Evolutionary conservation across 2,329 filamentous ascomycete species (phyloP).

Genomic region (Monilinia polystroma): DNA sequence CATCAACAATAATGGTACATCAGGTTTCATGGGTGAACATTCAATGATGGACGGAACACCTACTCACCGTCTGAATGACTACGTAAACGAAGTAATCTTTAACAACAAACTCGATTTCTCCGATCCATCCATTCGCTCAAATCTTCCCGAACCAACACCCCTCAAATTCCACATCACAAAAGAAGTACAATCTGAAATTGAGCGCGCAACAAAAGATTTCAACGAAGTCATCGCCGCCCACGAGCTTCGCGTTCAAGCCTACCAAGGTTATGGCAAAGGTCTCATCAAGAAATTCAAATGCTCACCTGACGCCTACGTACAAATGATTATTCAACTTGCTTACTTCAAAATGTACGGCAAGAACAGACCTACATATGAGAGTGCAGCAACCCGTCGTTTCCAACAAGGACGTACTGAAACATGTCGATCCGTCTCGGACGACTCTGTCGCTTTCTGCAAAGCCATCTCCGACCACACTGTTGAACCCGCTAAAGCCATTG

Average conservation of each 20-base stretch:
- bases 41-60: constrained; percentile 99
- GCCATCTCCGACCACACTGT: constrained; percentile 72
- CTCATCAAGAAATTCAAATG: constrained; percentile 99
- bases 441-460: constrained; percentile 85
- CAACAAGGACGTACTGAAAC: constrained; percentile 96
- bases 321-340: constrained; percentile 97
- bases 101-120: constrained; percentile 92
- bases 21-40: constrained; percentile 97
- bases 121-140: constrained; percentile 72
- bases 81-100: constrained; percentile 87
- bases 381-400: constrained; percentile 90
- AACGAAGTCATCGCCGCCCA: constrained; percentile 77
- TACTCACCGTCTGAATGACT: constrained; percentile 95
- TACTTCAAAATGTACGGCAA: constrained; percentile 99
- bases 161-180: constrained; percentile 77
- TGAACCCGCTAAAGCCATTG: constrained; percentile 63
- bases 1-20: constrained; percentile 94
- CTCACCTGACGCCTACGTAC: constrained; percentile 94
- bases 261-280: constrained; percentile 96
- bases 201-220: constrained; percentile 77
- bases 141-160: constrained; percentile 75
- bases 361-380: constrained; percentile 97
- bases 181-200: constrained; percentile 74
- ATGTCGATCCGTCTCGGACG: constrained; percentile 87
- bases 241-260: constrained; percentile 89